phyloP scores from a whole-genome alignment of 2,329 filamentous ascomycete species.

The Pezicula rhizophila region DNA sequence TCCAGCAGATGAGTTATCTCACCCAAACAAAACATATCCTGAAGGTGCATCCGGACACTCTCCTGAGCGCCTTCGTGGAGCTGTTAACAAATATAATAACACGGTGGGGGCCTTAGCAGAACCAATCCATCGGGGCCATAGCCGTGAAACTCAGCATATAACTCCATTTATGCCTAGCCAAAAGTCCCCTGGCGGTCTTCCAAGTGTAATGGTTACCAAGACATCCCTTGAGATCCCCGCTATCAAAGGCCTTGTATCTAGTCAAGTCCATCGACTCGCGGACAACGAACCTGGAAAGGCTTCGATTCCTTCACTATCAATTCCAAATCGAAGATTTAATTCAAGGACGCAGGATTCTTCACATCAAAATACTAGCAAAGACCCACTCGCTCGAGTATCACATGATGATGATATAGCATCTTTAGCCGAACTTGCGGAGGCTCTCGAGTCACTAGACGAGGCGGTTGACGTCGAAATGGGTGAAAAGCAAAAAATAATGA shows the following conservation, averaged over 20 bases:
- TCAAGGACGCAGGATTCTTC: constrained; percentile 13
- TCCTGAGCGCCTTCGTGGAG: too few species aligned
- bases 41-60: neutral
- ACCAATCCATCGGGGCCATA: too few species aligned
- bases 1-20: neutral
- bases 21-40: neutral
- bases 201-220: neutral
- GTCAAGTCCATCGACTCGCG: constrained; percentile 5
- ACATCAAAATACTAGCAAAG: constrained; percentile 6
- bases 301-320: neutral
- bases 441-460: constrained; percentile 6
- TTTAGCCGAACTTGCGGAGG: constrained; percentile 16
- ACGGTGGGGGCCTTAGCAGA: too few species aligned
- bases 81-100: too few species aligned
- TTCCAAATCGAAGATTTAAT: constrained; percentile 1
- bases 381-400: constrained; percentile 18
- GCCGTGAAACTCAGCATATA: neutral
- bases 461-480: neutral
- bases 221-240: neutral
- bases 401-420: constrained; percentile 21
- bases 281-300: constrained; percentile 14
- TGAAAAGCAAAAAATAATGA: neutral
- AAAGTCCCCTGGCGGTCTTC: neutral
- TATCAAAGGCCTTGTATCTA: neutral
- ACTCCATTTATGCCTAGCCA: neutral